Base-by-base conservation (phyloP, 1,139 yeast genomes). In the Suhomyces panamericanus region DNA sequence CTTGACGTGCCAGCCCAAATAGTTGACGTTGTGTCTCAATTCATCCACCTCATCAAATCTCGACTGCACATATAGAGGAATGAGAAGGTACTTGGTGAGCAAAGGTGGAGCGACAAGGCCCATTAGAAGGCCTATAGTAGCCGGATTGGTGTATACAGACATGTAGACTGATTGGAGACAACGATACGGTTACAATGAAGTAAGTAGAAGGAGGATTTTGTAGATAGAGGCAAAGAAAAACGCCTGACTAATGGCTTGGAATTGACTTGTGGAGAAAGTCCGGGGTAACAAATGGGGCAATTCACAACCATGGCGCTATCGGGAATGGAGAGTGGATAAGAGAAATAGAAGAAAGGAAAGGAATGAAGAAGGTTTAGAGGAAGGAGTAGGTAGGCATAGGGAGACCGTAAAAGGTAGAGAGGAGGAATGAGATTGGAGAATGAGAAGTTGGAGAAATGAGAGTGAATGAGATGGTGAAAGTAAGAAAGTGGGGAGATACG, bases 1-100 rank as follows among this genome's bases (percentile, higher is more conserved):
- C 29, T 74, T 58, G 4, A 70, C 66, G 31, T 67, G 60, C 75
- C 75, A 70, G n/a, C 74, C 75, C 13, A 69, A 59, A 44, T 58
- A 58, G 46, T 70, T 74, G 47, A 70, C 38, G 44, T 64, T 67
- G 48, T 67, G 64, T 45, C 64, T 66, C 33, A 70, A 55, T 24
- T 55, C 52, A 43, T 69, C 67, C 20, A 70, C 62, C 46, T 70
- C 75, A 34, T 65, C 62, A 43, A 55, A 59, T 26, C 40, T 35
- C 11, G 46, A 32, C 32, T 44, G 50, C 46, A 48, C 43, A 36
- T 58, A 55, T 22, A 52, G 44, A 7, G 73, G 74, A 17, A 59
- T 51, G 24, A 68, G 50, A 7, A 62, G 39, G 20, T 59, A 55
- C 45, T 59, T 63, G 10, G 73, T 65, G 10, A 63, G 46, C 9